Evolutionary conservation across 1,284 basidiomycete genomes (phyloP).

Genomic region (Ustilago nuda): DNA sequence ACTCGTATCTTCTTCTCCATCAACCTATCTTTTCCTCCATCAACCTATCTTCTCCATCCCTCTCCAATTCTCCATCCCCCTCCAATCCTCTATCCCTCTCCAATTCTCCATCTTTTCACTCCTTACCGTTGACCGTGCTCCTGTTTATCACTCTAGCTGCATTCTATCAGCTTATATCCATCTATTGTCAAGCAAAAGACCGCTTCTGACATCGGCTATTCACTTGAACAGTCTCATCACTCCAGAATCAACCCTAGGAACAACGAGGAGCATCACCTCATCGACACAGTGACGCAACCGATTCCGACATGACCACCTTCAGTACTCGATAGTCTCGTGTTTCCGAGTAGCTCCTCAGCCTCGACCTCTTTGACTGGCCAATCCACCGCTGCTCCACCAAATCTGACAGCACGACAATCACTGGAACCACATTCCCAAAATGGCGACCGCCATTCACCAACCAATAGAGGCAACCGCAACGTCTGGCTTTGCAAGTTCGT

Average conservation of each 20-base stretch:
- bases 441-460: not conserved
- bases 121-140: not conserved
- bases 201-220: not conserved
- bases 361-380: not conserved
- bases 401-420: not conserved
- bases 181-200: not conserved
- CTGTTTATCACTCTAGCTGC: not conserved
- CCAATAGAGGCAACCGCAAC: not conserved
- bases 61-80: not conserved
- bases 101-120: not conserved
- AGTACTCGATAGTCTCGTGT: not conserved
- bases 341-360: not conserved
- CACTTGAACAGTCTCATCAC: not conserved
- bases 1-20: constrained; percentile 4
- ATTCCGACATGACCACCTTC: not conserved
- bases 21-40: not conserved
- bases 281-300: not conserved
- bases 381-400: not conserved
- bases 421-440: not conserved
- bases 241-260: not conserved
- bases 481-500: constrained; percentile 2
- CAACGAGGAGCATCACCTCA: not conserved
- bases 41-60: too few species aligned
- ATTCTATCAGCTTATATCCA: not conserved
- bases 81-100: too few species aligned